Base-by-base conservation (phyloP, 2,329 filamentous ascomycete genomes). In the Septoria linicola region DNA sequence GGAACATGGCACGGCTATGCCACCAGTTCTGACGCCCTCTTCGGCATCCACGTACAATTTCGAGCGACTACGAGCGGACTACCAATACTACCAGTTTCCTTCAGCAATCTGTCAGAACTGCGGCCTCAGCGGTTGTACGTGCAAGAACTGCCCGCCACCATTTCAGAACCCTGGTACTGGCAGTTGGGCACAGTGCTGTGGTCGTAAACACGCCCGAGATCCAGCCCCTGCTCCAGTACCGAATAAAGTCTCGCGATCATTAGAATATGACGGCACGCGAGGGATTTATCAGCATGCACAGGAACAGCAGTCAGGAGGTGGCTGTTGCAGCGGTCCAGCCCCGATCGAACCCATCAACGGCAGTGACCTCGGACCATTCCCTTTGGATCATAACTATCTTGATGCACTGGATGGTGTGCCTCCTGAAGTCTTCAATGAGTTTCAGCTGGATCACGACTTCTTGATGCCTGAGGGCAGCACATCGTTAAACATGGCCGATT, bases 101-200 rank as follows among this genome's bases (percentile, higher is more conserved):
- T 61, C 57, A 10, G 63, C 64, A 10, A 67, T 68, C 19, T 68
- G 66, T 45, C 66, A 67, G 51, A 67, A 63, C 14, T 68, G 66
- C 45, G 64, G 65, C 27, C 57, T 66, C 2, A 61, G 55, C 46
- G 65, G 65, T 25, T 68, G 66, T 42, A 67, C 63, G 20, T 68
- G 66, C 45, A 51, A 64, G 14, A 65, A 61, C 30, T 68, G 66
- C 42, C 66, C 66, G 7, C 62, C 65, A 3, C 52, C 64, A 39
- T 64, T 68, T 49, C 66, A 68, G 48, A 65, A 59, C 41, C 59
- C 58, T 30, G 54, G 50, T 23, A 64, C 49, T 4, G 61, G 63
- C 5, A 65, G 60, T 49, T 68, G 66, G 66, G 65, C 63, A 39
- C 63, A 67, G 37, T 64, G 62, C 51, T 68, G 66, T 51, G 63